phyloP scores from a whole-genome alignment of 2,329 filamentous ascomycete genomes.

The Dactylellina leptospora region DNA sequence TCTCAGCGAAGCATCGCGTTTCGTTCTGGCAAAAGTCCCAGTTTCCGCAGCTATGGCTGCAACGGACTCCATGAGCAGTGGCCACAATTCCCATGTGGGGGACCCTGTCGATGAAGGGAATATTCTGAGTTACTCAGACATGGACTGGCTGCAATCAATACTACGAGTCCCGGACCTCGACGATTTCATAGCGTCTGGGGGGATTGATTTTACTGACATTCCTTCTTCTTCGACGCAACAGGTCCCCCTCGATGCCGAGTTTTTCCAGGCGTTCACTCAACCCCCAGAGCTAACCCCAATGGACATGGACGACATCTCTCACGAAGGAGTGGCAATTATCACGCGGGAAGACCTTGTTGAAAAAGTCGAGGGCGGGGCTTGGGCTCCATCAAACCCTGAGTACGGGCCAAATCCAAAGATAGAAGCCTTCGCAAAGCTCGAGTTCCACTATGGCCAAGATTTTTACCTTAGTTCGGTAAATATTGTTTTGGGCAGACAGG shows the following conservation, averaged over 20 bases:
- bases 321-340: not conserved
- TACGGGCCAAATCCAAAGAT: slow-evolving; percentile 42
- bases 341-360: slow-evolving; percentile 15
- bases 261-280: slow-evolving; percentile 17
- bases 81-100: slow-evolving; percentile 32
- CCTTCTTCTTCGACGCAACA: slow-evolving; percentile 28
- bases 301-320: not conserved
- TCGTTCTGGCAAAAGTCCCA: slow-evolving; percentile 20
- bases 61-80: slow-evolving; percentile 35
- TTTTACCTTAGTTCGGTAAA: slow-evolving; percentile 56
- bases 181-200: slow-evolving; percentile 4
- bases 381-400: slow-evolving; percentile 29
- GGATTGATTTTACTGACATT: slow-evolving; percentile 38
- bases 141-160: slow-evolving; percentile 50
- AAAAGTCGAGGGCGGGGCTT: slow-evolving; percentile 55
- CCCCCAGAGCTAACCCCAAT: slow-evolving; percentile 7
- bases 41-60: slow-evolving; percentile 49
- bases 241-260: slow-evolving; percentile 12
- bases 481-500: slow-evolving; percentile 56
- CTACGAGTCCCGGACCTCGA: slow-evolving; percentile 21
- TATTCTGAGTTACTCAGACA: slow-evolving; percentile 30
- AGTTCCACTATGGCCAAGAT: slow-evolving; percentile 57
- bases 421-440: slow-evolving; percentile 56
- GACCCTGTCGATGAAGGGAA: slow-evolving; percentile 43
- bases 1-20: slow-evolving; percentile 2